phyloP scores from a whole-genome alignment of 345 rosid species.

The Eucalyptus tenuipes region DNA sequence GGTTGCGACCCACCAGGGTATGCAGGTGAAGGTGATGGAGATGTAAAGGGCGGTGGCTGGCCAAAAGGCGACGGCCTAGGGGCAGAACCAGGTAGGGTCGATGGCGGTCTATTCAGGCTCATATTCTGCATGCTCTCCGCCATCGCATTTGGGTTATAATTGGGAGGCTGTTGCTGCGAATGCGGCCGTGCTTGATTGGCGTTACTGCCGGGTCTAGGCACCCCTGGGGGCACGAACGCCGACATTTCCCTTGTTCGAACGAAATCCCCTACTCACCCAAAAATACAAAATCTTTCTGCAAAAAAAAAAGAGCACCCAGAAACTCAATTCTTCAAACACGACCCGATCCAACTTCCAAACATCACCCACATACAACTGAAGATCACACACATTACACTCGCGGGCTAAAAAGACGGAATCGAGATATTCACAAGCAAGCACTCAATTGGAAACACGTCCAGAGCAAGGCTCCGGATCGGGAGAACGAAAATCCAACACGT shows the following conservation, averaged over 20 bases:
- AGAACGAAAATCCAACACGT: background rate
- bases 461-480: background rate
- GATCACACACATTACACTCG: background rate
- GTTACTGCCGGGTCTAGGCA: constrained; percentile 37
- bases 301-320: background rate
- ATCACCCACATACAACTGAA: background rate
- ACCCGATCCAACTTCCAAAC: background rate
- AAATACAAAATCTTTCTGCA: background rate
- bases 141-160: constrained; percentile 31
- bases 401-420: background rate
- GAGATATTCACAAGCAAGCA: background rate
- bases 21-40: constrained; percentile 22
- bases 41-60: constrained; percentile 39
- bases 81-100: constrained; percentile 32
- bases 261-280: background rate
- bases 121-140: constrained; percentile 57
- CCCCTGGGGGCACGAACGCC: constrained; percentile 89
- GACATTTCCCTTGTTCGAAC: constrained; percentile 28
- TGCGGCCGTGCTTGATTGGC: background rate
- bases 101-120: constrained; percentile 37
- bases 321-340: background rate
- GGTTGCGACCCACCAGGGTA: constrained; percentile 8
- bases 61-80: constrained; percentile 57
- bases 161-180: constrained; percentile 28
- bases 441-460: background rate